phyloP scores from a whole-genome alignment of 805 yeast genomes.

The Clavispora vitiphila region DNA sequence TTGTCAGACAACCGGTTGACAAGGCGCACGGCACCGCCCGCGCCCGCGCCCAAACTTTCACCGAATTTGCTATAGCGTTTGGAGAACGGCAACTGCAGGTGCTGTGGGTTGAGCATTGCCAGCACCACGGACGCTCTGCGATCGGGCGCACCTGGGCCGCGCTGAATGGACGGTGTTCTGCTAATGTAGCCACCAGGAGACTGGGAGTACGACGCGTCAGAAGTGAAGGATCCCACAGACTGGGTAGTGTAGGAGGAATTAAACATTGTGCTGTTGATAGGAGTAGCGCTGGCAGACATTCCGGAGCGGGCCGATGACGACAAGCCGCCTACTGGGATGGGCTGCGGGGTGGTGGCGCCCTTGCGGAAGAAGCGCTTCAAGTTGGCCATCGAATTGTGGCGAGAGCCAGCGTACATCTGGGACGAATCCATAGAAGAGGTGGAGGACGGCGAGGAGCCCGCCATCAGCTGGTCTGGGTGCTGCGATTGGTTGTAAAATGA shows the following conservation, averaged over 20 bases:
- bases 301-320: constrained; percentile 20
- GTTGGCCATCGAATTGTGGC: constrained; percentile 78
- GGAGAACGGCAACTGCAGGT: constrained; percentile 49
- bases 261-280: constrained; percentile 19
- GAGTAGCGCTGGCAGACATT: constrained; percentile 12
- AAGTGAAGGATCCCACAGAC: constrained; percentile 28
- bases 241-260: constrained; percentile 24
- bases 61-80: constrained; percentile 80
- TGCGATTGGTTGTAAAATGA: constrained; percentile 35
- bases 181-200: constrained; percentile 28
- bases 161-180: constrained; percentile 27
- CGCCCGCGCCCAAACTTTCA: constrained; percentile 88
- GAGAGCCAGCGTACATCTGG: constrained; percentile 24
- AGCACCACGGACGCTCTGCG: constrained; percentile 36
- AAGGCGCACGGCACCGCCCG: constrained; percentile 85
- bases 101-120: constrained; percentile 20
- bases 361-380: constrained; percentile 67
- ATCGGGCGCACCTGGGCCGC: constrained; percentile 22
- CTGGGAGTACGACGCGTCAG: constrained; percentile 32
- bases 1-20: constrained; percentile 63
- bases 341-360: constrained; percentile 19
- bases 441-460: constrained; percentile 29
- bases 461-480: constrained; percentile 9
- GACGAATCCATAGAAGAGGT: constrained; percentile 35
- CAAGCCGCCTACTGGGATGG: constrained; percentile 17